Evolutionary conservation across 2,329 filamentous ascomycete species (phyloP).

Genomic region (Claviceps africana): DNA sequence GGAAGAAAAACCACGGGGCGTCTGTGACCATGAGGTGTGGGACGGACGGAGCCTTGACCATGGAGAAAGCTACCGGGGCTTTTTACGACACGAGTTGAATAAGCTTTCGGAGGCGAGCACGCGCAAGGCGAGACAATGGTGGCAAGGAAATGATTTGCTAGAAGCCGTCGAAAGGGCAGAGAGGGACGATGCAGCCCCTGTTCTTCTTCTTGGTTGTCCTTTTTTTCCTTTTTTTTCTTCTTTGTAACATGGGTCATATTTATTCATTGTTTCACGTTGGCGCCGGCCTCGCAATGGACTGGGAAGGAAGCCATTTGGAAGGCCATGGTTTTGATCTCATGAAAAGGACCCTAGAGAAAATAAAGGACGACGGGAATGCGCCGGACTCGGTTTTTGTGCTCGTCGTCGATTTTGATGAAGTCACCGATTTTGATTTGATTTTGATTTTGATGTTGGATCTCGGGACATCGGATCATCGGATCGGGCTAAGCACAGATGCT

Average conservation of each 20-base stretch:
- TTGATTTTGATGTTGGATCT: too few relatives aligned
- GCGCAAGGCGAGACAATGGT: not conserved
- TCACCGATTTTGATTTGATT: too few relatives aligned
- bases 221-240: not conserved
- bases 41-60: slow-evolving; percentile 6
- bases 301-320: not conserved
- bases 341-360: not conserved
- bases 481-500: too few relatives aligned
- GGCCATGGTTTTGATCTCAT: not conserved
- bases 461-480: too few relatives aligned
- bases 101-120: not conserved
- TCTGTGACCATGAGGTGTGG: slow-evolving; percentile 8
- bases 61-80: not conserved
- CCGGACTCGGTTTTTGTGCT: too few relatives aligned
- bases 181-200: not conserved
- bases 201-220: not conserved
- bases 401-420: too few relatives aligned
- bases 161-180: not conserved
- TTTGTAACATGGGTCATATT: not conserved
- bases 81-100: slow-evolving; percentile 8
- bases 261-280: not conserved
- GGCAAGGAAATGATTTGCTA: not conserved
- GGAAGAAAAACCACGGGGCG: not conserved
- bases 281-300: not conserved
- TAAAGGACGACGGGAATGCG: not conserved